These are phyloP conservation scores for Diaporthe longicolla DNA, from an alignment of 2,329 filamentous ascomycete species.

Conservation along the genomic window DNA sequence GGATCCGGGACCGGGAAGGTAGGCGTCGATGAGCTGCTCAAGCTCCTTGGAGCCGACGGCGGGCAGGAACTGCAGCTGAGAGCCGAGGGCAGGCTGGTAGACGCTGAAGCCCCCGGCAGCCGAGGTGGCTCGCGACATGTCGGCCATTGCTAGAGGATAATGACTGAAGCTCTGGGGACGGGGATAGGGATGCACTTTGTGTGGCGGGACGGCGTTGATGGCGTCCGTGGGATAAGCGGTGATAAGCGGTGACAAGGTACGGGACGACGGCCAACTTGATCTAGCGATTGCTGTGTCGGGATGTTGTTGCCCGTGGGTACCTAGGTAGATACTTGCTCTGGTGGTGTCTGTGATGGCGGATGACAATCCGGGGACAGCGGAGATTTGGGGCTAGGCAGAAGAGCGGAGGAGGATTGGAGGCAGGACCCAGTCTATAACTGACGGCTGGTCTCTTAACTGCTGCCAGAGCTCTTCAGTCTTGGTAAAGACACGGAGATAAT, in stretches of 20 bases:
- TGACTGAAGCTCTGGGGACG: conserved; percentile 10
- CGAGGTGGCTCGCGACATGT: conserved; percentile 54
- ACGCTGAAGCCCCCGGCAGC: conserved; percentile 69
- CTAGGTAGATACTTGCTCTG: neutral
- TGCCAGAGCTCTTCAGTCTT: conserved; percentile 37
- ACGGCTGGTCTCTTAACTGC: conserved; percentile 37
- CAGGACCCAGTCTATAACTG: conserved; percentile 26
- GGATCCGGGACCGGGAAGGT: conserved; percentile 66
- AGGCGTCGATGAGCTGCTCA: conserved; percentile 71
- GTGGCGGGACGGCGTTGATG: neutral
- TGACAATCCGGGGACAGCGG: conserved; percentile 35
- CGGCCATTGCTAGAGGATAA: conserved; percentile 48
- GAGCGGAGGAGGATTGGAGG: conserved; percentile 27
- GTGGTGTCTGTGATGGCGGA: neutral
- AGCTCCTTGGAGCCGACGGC: conserved; percentile 74
- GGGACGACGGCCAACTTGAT: neutral
- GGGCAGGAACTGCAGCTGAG: conserved; percentile 75
- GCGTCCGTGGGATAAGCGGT: neutral
- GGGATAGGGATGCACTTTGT: conserved; percentile 22
- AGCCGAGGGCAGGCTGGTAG: conserved; percentile 70
- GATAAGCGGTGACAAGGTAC: conserved; percentile 6
- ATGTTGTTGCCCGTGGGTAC: neutral
- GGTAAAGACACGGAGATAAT: conserved; percentile 13
- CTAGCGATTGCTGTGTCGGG: neutral
- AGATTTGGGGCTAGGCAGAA: conserved; percentile 36